Evolutionary conservation across 768 basidiomycete genomes (phyloP), one percentile per base, ranked within the genome.

Genomic region (Leccinum rimulosum): DNA sequence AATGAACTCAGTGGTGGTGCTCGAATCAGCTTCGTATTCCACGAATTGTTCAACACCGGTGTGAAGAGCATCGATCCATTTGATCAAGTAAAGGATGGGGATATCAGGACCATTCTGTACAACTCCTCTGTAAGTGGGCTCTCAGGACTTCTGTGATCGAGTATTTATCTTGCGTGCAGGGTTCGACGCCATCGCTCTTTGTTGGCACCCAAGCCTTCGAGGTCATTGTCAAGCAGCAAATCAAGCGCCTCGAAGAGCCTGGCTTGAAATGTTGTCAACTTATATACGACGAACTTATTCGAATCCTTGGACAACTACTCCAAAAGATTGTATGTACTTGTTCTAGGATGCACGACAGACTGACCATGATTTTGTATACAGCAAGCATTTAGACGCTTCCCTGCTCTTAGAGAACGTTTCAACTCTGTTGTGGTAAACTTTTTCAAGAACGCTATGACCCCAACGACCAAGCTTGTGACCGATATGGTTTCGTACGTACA

Each of bases 1-100:
- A 98, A 98, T 68, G 97, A 99, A 75, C 83, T 99, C 22, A 93
- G 92, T n/a, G 97, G 97, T 67, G 97, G 97, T 73, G 97, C 97
- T 30, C 87, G 97, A 74, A 98, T 99, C 80, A 92, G 89, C 69
- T 99, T 98, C 70, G 97, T 99, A 55, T 99, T 95, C 82, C 97
- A 99, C 73, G 97, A 99, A 72, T 76, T 98, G 58, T 99, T 91
- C 83, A 97, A 95, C 77, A 95, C 90, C 69, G 97, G 97, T 60
- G 84, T 99, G 73, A 95, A 88, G 80, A 85, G 80, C 61, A 95
- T 98, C 70, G 97, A 99, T 80, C 97, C 97, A 1, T 99, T 98
- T 66, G 97, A 99, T 73, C 95, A 97, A 77, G 93, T 97, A 64
- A 97, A 98, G 75, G 97, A 99, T 72, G 93, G 95, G 47, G 97